phyloP scores from a whole-genome alignment of 2,329 filamentous ascomycete genomes.

The Albifimbria verrucaria region DNA sequence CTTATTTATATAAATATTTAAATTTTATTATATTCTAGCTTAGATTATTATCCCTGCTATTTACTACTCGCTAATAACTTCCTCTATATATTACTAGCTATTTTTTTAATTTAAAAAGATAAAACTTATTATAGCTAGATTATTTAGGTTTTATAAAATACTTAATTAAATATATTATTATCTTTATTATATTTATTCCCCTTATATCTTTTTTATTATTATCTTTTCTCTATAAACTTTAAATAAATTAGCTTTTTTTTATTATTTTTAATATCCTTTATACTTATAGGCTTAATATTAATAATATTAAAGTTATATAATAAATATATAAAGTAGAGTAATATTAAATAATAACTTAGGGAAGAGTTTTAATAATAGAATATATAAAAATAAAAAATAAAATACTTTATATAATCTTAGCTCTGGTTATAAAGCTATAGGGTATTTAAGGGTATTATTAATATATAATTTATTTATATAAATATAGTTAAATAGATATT shows the following conservation, averaged over 20 bases:
- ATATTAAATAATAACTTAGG: background rate
- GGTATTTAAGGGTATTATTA: background rate
- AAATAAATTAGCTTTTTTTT: background rate
- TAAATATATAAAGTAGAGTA: slow-evolving; percentile 1
- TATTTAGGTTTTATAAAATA: background rate
- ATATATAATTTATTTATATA: background rate
- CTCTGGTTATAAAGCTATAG: background rate
- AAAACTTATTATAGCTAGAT: background rate
- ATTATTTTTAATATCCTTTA: background rate
- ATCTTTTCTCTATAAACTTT: background rate
- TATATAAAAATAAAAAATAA: background rate
- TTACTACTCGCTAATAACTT: background rate
- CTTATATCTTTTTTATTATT: background rate
- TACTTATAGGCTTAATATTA: background rate
- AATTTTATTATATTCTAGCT: background rate
- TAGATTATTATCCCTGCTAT: background rate
- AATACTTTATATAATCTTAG: background rate
- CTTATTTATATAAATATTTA: background rate
- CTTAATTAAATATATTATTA: background rate
- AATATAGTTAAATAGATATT: background rate
- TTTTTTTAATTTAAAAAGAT: background rate
- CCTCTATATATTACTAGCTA: background rate
- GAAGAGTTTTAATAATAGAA: too few relatives aligned
- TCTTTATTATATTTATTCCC: background rate
- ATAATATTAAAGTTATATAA: background rate